phyloP scores from a whole-genome alignment of 306 rosid genomes.

The Betula pendula region DNA sequence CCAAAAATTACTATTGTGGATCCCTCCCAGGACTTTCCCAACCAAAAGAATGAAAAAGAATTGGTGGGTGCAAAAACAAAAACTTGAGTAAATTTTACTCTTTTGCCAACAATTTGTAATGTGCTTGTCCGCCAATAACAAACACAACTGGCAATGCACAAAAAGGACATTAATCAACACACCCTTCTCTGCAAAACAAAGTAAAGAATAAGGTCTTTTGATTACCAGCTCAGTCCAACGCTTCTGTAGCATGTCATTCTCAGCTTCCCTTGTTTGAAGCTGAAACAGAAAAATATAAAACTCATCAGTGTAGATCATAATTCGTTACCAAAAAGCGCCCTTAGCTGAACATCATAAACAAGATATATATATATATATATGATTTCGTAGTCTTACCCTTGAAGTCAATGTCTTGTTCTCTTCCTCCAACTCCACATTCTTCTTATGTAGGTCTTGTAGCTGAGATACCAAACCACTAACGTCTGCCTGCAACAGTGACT shows the following conservation, averaged over 20 bases:
- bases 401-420: slow-evolving; percentile 50
- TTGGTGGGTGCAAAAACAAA: neutral
- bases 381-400: slow-evolving; percentile 44
- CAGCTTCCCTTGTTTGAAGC: slow-evolving; percentile 69
- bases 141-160: slow-evolving; percentile 5
- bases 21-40: neutral
- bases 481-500: slow-evolving; percentile 50
- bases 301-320: slow-evolving; percentile 29
- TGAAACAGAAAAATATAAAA: slow-evolving; percentile 36
- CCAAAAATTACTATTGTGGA: neutral
- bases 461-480: slow-evolving; percentile 72
- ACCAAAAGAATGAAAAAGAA: neutral
- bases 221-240: slow-evolving; percentile 71
- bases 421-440: slow-evolving; percentile 64
- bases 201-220: slow-evolving; percentile 10
- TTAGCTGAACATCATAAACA: neutral
- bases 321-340: neutral
- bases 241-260: slow-evolving; percentile 56
- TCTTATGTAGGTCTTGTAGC: slow-evolving; percentile 64
- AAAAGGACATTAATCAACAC: neutral
- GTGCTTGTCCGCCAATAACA: neutral
- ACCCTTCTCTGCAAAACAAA: slow-evolving; percentile 11
- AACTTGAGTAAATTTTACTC: neutral
- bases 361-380: neutral
- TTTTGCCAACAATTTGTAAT: neutral